These are phyloP conservation scores for Daedaleopsis sinensis DNA, from an alignment of 768 basidiomycete species.

Conservation along the genomic window DNA sequence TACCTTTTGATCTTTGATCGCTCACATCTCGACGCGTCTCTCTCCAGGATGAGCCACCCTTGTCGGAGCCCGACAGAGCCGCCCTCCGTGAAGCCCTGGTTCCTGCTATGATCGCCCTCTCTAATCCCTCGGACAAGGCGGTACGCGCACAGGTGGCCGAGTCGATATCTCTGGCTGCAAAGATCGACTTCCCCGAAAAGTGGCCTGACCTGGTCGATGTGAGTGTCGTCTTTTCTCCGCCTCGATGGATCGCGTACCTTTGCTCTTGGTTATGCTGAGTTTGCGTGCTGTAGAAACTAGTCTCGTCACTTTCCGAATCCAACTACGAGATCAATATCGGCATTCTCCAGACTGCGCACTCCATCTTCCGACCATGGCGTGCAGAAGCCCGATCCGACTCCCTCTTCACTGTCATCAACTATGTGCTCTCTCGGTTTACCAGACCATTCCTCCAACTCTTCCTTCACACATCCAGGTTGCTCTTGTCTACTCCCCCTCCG, in stretches of 20 bases:
- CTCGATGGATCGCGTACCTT: neutral
- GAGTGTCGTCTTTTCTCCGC: constrained; percentile 37
- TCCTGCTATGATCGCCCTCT: constrained; percentile 88
- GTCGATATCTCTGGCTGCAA: constrained; percentile 88
- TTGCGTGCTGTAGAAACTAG: constrained; percentile 70
- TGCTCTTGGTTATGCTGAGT: neutral
- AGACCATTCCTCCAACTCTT: constrained; percentile 85
- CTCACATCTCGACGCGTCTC: neutral
- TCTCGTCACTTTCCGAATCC: constrained; percentile 74
- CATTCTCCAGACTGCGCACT: constrained; percentile 93
- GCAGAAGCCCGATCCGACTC: constrained; percentile 85
- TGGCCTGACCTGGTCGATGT: constrained; percentile 94
- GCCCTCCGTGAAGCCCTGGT: constrained; percentile 78
- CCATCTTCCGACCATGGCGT: constrained; percentile 94
- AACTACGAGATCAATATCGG: constrained; percentile 88
- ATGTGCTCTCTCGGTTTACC: constrained; percentile 84
- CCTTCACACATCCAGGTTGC: constrained; percentile 57
- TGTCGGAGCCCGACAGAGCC: constrained; percentile 72
- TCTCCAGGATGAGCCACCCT: constrained; percentile 69
- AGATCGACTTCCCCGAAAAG: constrained; percentile 85
- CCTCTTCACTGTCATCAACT: constrained; percentile 90
- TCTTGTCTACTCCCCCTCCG: constrained; percentile 46
- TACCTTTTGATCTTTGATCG: neutral
- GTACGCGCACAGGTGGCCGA: constrained; percentile 90
- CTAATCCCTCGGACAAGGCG: constrained; percentile 68